Evolutionary conservation across 108 stramenopile genomes (phyloP).

Genomic region (Nitzschia sp.): DNA sequence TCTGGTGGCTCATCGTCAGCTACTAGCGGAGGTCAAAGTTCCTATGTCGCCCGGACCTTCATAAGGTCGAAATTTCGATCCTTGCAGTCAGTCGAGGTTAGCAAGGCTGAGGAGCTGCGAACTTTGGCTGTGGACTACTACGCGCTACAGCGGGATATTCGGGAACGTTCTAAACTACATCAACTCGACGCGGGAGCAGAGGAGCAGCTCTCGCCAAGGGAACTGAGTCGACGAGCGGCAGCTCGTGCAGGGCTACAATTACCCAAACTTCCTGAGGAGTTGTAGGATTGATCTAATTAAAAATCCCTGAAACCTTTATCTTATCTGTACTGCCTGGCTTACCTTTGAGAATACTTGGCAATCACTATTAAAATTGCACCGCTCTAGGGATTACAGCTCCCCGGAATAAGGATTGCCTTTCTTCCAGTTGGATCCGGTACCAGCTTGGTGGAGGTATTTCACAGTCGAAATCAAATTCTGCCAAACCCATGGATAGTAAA

Average conservation of each 20-base stretch:
- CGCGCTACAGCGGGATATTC: slow-evolving; percentile 55
- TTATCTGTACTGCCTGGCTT: too few relatives aligned
- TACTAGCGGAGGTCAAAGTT: too few relatives aligned
- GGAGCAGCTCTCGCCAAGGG: slow-evolving; percentile 64
- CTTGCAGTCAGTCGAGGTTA: too few relatives aligned
- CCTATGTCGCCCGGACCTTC: too few relatives aligned
- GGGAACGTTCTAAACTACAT: slow-evolving; percentile 63
- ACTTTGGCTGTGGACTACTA: slow-evolving; percentile 62
- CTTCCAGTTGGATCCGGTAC: slow-evolving; percentile 73
- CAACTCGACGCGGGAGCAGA: slow-evolving; percentile 80
- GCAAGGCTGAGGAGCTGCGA: slow-evolving; percentile 20
- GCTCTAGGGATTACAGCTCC: slow-evolving; percentile 20
- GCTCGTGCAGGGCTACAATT: slow-evolving; percentile 76
- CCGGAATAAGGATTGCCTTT: slow-evolving; percentile 44
- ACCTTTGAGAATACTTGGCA: not conserved
- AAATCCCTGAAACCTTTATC: too few relatives aligned
- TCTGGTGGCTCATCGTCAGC: too few relatives aligned
- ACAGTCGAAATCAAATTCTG: slow-evolving; percentile 80
- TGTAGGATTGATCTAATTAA: too few relatives aligned
- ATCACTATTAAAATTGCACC: not conserved
- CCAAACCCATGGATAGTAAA: slow-evolving; percentile 82
- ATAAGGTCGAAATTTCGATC: too few relatives aligned
- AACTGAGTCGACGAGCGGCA: slow-evolving; percentile 79
- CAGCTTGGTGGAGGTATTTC: slow-evolving; percentile 80
- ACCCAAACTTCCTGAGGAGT: too few relatives aligned